Conservation (phyloP, 345 rosid genomes). For the Raphanus sativus region DNA sequence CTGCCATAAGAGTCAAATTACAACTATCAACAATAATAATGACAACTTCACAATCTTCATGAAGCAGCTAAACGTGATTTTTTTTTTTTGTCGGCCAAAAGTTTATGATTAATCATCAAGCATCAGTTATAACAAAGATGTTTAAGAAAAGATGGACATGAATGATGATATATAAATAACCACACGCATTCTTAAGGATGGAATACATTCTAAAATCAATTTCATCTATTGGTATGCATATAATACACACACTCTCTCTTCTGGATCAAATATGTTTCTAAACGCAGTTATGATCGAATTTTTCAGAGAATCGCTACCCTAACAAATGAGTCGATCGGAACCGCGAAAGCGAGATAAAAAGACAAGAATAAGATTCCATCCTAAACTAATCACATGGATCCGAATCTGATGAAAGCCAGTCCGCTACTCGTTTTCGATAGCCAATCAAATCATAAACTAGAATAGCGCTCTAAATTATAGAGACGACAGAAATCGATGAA, state of each 20-base stretch:
- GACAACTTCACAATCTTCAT: neutral
- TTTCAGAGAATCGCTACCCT: neutral
- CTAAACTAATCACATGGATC: neutral
- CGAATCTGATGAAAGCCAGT: neutral
- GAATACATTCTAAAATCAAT: neutral
- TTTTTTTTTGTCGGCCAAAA: no score
- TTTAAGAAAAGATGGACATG: no score
- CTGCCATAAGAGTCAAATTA: neutral
- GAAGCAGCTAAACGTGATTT: no score
- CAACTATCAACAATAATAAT: neutral
- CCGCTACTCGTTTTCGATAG: neutral
- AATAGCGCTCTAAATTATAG: neutral
- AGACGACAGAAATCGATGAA: neutral
- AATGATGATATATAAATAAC: no score
- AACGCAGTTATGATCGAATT: constrained; percentile 18
- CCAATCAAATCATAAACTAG: neutral
- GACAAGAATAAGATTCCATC: neutral
- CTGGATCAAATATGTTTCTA: neutral
- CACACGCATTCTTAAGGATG: neutral
- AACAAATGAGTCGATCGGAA: neutral
- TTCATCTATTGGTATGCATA: no score
- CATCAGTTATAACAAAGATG: no score
- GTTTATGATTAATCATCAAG: no score
- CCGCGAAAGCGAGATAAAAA: neutral
- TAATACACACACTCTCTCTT: neutral